Conservation (phyloP, 1,284 basidiomycete genomes). For the Sanghuangporus weigelae region DNA sequence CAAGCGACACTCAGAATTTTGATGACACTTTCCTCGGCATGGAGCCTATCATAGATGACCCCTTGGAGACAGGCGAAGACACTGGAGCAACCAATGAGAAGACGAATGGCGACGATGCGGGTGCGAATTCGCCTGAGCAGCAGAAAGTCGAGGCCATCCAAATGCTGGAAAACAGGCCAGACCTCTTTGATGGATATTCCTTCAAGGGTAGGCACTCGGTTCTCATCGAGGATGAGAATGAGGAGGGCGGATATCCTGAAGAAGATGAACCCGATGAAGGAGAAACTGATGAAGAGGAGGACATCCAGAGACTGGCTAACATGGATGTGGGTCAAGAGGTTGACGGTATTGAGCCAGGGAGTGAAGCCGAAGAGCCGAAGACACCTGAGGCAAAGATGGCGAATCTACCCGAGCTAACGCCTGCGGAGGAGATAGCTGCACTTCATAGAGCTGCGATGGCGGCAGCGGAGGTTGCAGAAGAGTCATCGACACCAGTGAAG, state of each 20-base stretch:
- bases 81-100: constrained; percentile 29
- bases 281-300: constrained; percentile 31
- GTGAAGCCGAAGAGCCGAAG: constrained; percentile 47
- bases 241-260: constrained; percentile 33
- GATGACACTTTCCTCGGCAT: constrained; percentile 96
- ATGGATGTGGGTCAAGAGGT: constrained; percentile 7
- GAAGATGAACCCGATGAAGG: constrained; percentile 34
- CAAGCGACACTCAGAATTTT: constrained; percentile 96
- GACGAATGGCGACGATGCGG: constrained; percentile 68
- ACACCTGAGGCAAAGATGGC: constrained; percentile 64
- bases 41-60: constrained; percentile 76
- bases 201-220: constrained; percentile 82
- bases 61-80: constrained; percentile 35
- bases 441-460: constrained; percentile 15
- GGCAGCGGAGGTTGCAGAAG: constrained; percentile 1
- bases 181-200: constrained; percentile 85
- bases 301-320: constrained; percentile 15
- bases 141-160: constrained; percentile 65
- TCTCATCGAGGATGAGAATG: constrained; percentile 65
- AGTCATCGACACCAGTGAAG: constrained; percentile 8
- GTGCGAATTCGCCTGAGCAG: constrained; percentile 58
- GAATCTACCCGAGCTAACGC: constrained; percentile 33
- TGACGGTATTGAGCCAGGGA: not conserved
- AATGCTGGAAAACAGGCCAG: constrained; percentile 46
- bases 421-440: constrained; percentile 20